Percentiles rank a stretch among this genome's conserved stretches.
These are phyloP conservation scores for Tylopilus plumbeoviolaceoides DNA, from an alignment of 768 basidiomycete genomes.

Conservation along the genomic window DNA sequence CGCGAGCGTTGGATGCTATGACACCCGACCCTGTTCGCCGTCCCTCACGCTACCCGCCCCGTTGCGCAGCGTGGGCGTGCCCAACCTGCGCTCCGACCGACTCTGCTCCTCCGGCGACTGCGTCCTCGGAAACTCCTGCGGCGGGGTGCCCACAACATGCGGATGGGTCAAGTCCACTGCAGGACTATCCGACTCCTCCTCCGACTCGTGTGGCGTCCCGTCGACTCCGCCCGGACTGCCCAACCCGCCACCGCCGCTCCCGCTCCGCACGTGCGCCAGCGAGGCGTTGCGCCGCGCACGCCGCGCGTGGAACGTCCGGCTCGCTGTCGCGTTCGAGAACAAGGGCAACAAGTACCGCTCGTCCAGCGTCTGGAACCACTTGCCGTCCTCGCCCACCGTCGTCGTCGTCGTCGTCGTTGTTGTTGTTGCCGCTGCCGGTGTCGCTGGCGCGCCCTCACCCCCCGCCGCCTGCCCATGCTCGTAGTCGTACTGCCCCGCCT, in stretches of 20 bases:
- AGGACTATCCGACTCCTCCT: conserved; percentile 39
- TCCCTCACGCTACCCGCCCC: conserved; percentile 32
- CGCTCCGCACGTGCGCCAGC: conserved; percentile 1
- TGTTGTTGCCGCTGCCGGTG: no score
- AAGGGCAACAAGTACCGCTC: conserved; percentile 91
- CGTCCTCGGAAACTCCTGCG: conserved; percentile 20
- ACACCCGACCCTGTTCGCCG: conserved; percentile 9
- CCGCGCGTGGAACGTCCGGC: conserved; percentile 80
- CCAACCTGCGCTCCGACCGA: conserved; percentile 57
- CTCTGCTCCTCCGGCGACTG: conserved; percentile 42
- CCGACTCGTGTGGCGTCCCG: conserved; percentile 35
- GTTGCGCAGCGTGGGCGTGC: conserved; percentile 58
- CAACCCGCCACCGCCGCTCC: not conserved
- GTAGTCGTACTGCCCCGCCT: no score
- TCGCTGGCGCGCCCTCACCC: no score
- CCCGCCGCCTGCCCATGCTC: no score
- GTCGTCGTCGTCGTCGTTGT: conserved; percentile 12
- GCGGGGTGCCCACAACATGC: conserved; percentile 1
- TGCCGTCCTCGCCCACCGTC: conserved; percentile 61
- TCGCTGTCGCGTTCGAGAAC: conserved; percentile 90
- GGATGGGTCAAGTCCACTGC: conserved; percentile 43
- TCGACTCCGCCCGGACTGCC: conserved; percentile 13
- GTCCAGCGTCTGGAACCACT: conserved; percentile 95
- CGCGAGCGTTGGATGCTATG: not conserved
- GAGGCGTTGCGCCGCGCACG: conserved; percentile 47